Percentiles rank a stretch among this genome's conserved stretches.
phyloP scores from a whole-genome alignment of 116 monocot species.

The Zostera marina region DNA sequence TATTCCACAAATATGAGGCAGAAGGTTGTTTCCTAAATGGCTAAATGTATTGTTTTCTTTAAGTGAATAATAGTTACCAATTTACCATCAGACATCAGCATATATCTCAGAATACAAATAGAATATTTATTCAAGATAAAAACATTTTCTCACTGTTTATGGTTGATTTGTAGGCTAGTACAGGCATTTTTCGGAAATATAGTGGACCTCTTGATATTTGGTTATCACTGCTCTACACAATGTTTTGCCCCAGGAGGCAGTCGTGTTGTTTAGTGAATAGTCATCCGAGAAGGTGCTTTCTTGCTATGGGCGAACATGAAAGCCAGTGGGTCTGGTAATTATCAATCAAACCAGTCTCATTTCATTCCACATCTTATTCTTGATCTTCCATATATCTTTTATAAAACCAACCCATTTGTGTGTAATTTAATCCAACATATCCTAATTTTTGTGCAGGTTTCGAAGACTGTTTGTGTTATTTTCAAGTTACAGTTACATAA shows the following conservation, averaged over 20 bases:
- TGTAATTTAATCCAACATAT: too few relatives aligned
- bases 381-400: too few relatives aligned
- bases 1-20: too few relatives aligned
- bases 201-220: conserved; percentile 70
- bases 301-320: conserved; percentile 72
- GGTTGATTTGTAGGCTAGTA: conserved; percentile 31
- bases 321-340: conserved; percentile 89
- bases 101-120: too few relatives aligned
- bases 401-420: too few relatives aligned
- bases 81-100: too few relatives aligned
- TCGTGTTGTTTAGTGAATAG: conserved; percentile 33
- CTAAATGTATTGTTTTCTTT: too few relatives aligned
- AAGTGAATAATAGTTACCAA: too few relatives aligned
- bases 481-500: conserved; percentile 4
- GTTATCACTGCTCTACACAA: conserved; percentile 20
- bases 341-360: background rate
- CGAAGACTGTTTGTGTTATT: conserved; percentile 3
- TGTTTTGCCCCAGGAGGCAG: conserved; percentile 3
- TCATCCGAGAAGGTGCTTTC: conserved; percentile 33
- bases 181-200: conserved; percentile 67
- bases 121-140: too few relatives aligned
- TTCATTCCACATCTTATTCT: too few relatives aligned
- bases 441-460: conserved; percentile 1
- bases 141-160: background rate
- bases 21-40: too few relatives aligned